A percentile compares a stretch with the other conserved stretches of the same genome.
Evolutionary conservation across 768 basidiomycete genomes (phyloP).

Genomic region (Leccinellum luteum): DNA sequence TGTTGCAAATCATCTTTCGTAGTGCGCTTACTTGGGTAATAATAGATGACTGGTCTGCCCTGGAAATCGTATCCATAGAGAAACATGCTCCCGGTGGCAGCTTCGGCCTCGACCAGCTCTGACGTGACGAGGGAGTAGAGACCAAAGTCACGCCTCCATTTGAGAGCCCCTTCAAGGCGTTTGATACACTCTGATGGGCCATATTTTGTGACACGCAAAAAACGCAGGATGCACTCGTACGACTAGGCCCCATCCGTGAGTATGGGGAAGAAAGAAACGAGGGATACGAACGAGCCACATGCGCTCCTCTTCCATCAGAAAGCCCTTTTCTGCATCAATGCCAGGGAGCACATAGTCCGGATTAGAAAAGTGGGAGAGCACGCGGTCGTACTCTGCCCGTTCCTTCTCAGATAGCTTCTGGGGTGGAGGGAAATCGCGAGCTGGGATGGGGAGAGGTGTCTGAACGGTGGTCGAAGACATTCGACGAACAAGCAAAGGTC

Average conservation of each 20-base stretch:
- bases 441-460: slow-evolving; percentile 24
- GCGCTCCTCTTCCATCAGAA: slow-evolving; percentile 62
- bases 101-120: slow-evolving; percentile 71
- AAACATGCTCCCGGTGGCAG: slow-evolving; percentile 78
- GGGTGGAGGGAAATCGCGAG: slow-evolving; percentile 31
- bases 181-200: slow-evolving; percentile 51
- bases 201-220: slow-evolving; percentile 78
- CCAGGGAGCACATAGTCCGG: slow-evolving; percentile 51
- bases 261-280: slow-evolving; percentile 10
- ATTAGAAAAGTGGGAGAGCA: slow-evolving; percentile 56
- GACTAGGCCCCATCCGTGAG: slow-evolving; percentile 32
- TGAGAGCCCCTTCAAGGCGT: slow-evolving; percentile 67
- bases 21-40: slow-evolving; percentile 72
- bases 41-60: slow-evolving; percentile 67
- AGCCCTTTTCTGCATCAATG: slow-evolving; percentile 38
- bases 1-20: slow-evolving; percentile 67
- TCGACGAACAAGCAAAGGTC: slow-evolving; percentile 23
- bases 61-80: slow-evolving; percentile 73
- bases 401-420: slow-evolving; percentile 42
- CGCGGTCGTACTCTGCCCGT: slow-evolving; percentile 47
- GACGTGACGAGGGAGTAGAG: slow-evolving; percentile 61
- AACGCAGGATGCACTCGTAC: slow-evolving; percentile 73
- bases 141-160: slow-evolving; percentile 80
- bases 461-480: slow-evolving; percentile 14
- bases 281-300: slow-evolving; percentile 64